Percentiles rank a stretch among this genome's conserved stretches.
Conservation (phyloP, 805 yeast genomes). For the Wickerhamiella sergipiensis region DNA sequence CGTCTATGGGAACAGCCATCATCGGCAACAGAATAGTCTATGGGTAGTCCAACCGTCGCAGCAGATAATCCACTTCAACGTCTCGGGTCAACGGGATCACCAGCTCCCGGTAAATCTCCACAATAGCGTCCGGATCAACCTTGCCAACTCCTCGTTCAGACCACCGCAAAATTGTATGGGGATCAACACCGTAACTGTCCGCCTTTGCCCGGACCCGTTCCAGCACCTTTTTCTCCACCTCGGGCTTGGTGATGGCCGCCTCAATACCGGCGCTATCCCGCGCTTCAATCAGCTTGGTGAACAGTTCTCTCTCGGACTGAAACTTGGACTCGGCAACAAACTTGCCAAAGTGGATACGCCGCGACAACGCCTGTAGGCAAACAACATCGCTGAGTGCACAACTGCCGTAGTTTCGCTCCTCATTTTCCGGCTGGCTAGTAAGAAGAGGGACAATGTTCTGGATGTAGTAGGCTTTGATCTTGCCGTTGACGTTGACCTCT, state of each 20-base stretch:
- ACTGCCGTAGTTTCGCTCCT: slow-evolving; percentile 76
- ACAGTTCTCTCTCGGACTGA: slow-evolving; percentile 48
- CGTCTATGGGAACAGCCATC: too few species aligned
- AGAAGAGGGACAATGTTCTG: slow-evolving; percentile 62
- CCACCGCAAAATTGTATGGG: slow-evolving; percentile 45
- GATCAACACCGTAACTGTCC: slow-evolving; percentile 77
- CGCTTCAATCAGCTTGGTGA: slow-evolving; percentile 48
- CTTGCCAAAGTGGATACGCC: slow-evolving; percentile 93
- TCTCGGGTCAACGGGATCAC: slow-evolving; percentile 90
- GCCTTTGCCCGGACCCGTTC: slow-evolving; percentile 71
- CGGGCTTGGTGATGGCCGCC: slow-evolving; percentile 69
- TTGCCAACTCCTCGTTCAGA: slow-evolving; percentile 53
- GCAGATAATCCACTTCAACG: slow-evolving; percentile 84
- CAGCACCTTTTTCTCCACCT: slow-evolving; percentile 74
- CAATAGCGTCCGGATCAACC: slow-evolving; percentile 71
- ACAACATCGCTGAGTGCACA: slow-evolving; percentile 77
- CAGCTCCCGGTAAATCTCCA: slow-evolving; percentile 69
- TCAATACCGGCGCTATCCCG: slow-evolving; percentile 62
- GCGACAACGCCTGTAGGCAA: slow-evolving; percentile 70
- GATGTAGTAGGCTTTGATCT: slow-evolving; percentile 56
- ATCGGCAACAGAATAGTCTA: not conserved
- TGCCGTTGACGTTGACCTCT: slow-evolving; percentile 61
- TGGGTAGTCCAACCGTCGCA: slow-evolving; percentile 53
- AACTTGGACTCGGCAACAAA: slow-evolving; percentile 96
- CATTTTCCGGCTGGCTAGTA: slow-evolving; percentile 55